Conservation (phyloP, 2,329 filamentous ascomycete species). For the Talaromyces funiculosus region DNA sequence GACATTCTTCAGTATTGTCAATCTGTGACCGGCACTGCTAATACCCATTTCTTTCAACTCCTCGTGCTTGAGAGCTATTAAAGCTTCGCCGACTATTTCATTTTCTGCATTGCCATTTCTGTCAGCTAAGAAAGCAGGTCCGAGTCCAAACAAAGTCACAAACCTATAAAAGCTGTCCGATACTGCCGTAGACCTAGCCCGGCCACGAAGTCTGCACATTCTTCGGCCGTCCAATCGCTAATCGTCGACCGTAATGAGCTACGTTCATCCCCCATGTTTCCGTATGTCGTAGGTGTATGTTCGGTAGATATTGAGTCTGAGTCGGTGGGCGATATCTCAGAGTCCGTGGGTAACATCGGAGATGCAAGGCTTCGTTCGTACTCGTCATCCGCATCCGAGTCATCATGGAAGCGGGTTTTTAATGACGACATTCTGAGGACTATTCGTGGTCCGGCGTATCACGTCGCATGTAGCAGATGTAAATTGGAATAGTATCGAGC, state of each 20-base stretch:
- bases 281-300: constrained; percentile 59
- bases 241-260: constrained; percentile 53
- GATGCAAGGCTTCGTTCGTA: constrained; percentile 58
- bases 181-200: constrained; percentile 78
- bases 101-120: constrained; percentile 59
- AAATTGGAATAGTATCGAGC: neutral
- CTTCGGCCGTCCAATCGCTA: constrained; percentile 64
- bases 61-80: constrained; percentile 82
- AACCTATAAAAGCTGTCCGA: constrained; percentile 75
- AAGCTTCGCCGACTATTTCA: constrained; percentile 84
- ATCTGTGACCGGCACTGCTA: constrained; percentile 81
- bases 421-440: constrained; percentile 9
- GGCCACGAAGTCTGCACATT: constrained; percentile 83
- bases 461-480: neutral
- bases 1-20: constrained; percentile 91
- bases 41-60: constrained; percentile 96
- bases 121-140: constrained; percentile 13
- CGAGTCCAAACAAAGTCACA: constrained; percentile 28
- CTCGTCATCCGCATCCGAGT: constrained; percentile 62
- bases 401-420: constrained; percentile 52
- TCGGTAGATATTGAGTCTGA: constrained; percentile 55
- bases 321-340: constrained; percentile 52
- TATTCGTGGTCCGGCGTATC: neutral
- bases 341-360: constrained; percentile 52
- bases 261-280: constrained; percentile 46